phyloP scores from a whole-genome alignment of 257 asterid genomes.

The Linaria vulgaris region DNA sequence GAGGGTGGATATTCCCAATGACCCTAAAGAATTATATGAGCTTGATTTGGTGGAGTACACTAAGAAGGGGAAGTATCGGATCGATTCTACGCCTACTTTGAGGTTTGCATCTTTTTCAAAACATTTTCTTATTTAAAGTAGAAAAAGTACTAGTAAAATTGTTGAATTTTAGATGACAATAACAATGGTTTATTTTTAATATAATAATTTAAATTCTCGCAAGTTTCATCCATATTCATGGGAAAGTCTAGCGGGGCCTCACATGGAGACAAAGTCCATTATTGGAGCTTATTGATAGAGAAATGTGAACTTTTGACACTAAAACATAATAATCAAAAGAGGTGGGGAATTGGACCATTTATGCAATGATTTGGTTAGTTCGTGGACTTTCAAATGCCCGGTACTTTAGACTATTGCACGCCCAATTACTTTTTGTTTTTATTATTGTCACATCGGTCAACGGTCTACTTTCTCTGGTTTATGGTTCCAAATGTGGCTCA shows the following conservation, averaged over 20 bases:
- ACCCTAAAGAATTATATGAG: constrained; percentile 64
- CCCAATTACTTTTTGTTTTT: background rate
- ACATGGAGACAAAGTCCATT: no score
- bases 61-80: constrained; percentile 51
- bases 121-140: background rate
- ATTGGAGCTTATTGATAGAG: background rate
- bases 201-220: no score
- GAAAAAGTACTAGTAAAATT: background rate
- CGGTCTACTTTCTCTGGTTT: background rate
- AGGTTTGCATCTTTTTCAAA: constrained; percentile 43
- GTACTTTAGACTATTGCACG: background rate
- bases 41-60: constrained; percentile 51
- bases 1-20: constrained; percentile 47
- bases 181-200: no score
- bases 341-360: background rate
- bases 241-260: no score
- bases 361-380: background rate
- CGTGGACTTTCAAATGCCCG: background rate
- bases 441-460: background rate
- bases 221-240: no score
- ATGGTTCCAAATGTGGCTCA: no score
- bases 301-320: background rate
- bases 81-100: constrained; percentile 64
- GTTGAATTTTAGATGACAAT: no score
- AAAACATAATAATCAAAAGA: background rate